Base-by-base conservation (phyloP, 2,329 filamentous ascomycete species). In the Triangularia verruculosa region DNA sequence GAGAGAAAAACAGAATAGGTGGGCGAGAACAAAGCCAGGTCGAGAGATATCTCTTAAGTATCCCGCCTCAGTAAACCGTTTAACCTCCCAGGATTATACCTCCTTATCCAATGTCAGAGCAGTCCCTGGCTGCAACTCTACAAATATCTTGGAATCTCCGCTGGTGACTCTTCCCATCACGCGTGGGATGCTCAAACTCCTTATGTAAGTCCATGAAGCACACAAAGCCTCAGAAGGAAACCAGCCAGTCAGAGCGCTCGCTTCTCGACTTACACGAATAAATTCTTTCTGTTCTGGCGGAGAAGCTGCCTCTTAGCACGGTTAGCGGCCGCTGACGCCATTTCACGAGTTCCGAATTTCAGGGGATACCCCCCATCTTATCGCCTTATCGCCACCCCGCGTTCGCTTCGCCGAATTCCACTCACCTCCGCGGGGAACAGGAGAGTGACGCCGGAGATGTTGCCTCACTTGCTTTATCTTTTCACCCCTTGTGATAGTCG, bases 251-350 rank as follows among this genome's bases (percentile, higher is more conserved):
- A 70, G 61, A 57, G 57, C 2, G 24, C 28, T 51, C 59, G 27
- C 20, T 62, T 66, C 25, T 57, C 59, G 59, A 67, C 66, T 68
- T 69, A 69, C 68, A 68, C 32, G 56, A 61, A 34, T 56, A 32
- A 57, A 51, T 59, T 43, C 54, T 25, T 27, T 56, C 53, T 52
- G 24, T 52, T 53, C 61, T 54, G 58, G 57, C 32, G 25, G 66
- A 62, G 62, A 64, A 34, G 59, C 28, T 59, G 57, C 65, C 63
- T 63, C 61, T 62, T 13, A 63, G 62, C 51, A 56, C 24, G 11
- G 60, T 66, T 70, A 70, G 68, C 64, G 66, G 62, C 64, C 60
- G 66, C 66, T 71, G 69, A 71, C 70, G 70, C 70, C 70, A 71
- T 71, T 67, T 65, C 63, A 59, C 55, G 64, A 24, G 66, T 53